Evolutionary conservation across 2,329 filamentous ascomycete genomes (phyloP).

Genomic region (Thielaviopsis ethacetica): DNA sequence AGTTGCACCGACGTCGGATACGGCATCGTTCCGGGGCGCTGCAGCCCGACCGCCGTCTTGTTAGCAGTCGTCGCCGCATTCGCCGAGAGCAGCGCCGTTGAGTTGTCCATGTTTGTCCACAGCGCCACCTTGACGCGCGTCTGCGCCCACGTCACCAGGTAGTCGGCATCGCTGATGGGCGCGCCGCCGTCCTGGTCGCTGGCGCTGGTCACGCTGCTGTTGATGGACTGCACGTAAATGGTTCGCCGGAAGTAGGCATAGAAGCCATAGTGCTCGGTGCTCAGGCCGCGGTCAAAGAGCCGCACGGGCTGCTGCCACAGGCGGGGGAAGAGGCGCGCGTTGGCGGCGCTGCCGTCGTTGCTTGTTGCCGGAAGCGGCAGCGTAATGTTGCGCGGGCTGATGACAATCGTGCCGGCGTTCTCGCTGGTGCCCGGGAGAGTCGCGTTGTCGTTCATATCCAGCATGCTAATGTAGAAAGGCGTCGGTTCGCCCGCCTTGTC

Average conservation of each 20-base stretch:
- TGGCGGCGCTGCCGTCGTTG: conserved; percentile 55
- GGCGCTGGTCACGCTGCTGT: conserved; percentile 28
- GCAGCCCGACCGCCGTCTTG: conserved; percentile 16
- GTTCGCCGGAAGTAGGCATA: conserved; percentile 83
- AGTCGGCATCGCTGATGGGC: conserved; percentile 33
- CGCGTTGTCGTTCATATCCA: conserved; percentile 29
- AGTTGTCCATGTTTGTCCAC: conserved; percentile 37
- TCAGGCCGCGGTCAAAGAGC: conserved; percentile 66
- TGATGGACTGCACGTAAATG: conserved; percentile 57
- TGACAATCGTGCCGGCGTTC: conserved; percentile 12
- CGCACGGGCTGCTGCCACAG: conserved; percentile 63
- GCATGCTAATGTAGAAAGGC: conserved; percentile 71
- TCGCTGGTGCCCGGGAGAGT: conserved; percentile 18
- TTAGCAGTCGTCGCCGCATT: conserved; percentile 12
- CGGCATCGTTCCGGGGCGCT: conserved; percentile 42
- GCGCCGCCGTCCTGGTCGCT: conserved; percentile 34
- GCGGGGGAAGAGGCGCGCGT: conserved; percentile 55
- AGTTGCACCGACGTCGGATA: conserved; percentile 45
- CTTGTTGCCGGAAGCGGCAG: conserved; percentile 47
- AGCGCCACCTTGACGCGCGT: conserved; percentile 49
- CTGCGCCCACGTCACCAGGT: conserved; percentile 41
- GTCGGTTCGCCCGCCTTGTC: conserved; percentile 72
- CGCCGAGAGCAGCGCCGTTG: conserved; percentile 24
- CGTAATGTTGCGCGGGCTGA: conserved; percentile 15
- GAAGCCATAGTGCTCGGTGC: conserved; percentile 82